Percentiles rank a stretch among this genome's conserved stretches.
phyloP scores from a whole-genome alignment of 306 rosid genomes.

The Citrullus amarus region DNA sequence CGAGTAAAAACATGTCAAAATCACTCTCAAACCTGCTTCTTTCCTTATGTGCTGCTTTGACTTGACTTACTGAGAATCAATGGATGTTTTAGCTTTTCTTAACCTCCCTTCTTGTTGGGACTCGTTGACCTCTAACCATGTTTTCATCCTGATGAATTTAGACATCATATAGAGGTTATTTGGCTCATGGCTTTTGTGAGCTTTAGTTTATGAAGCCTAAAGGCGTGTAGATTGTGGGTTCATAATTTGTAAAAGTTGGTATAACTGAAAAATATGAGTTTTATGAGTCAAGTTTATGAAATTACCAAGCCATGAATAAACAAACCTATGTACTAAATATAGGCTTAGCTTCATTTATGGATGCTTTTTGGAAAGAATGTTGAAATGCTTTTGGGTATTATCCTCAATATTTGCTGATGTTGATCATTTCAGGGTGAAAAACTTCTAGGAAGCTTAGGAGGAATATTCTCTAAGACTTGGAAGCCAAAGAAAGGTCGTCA shows the following conservation, averaged over 20 bases:
- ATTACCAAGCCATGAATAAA: neutral
- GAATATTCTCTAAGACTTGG: slow-evolving; percentile 94
- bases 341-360: neutral
- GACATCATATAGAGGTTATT: neutral
- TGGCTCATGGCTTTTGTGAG: neutral
- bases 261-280: neutral
- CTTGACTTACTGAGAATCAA: neutral
- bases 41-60: neutral
- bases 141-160: neutral
- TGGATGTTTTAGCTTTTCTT: neutral
- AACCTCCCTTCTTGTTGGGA: neutral
- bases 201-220: neutral
- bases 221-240: neutral
- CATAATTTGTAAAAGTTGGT: neutral
- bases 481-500: slow-evolving; percentile 77
- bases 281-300: neutral
- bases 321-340: neutral
- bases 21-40: no score
- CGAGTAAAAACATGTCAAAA: no score
- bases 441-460: slow-evolving; percentile 91
- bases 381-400: slow-evolving; percentile 12
- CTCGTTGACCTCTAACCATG: neutral
- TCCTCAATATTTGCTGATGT: neutral
- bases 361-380: neutral
- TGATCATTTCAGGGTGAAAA: slow-evolving; percentile 67